A percentile compares a stretch with the other conserved stretches of the same genome.
phyloP scores from a whole-genome alignment of 139 green algal genomes.

The Micromonas pusilla region DNA sequence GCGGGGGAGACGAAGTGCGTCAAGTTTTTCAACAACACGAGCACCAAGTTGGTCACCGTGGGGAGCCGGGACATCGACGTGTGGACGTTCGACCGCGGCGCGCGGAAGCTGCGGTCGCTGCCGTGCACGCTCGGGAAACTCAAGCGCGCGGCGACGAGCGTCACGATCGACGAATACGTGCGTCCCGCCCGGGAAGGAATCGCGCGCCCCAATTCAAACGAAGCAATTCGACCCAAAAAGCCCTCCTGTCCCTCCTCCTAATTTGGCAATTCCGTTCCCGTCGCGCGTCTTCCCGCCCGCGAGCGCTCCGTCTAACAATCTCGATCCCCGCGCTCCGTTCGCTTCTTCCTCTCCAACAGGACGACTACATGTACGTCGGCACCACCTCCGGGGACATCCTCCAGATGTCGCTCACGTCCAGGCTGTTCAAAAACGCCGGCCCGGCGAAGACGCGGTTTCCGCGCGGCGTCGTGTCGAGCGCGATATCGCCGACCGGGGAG shows the following conservation, averaged over 20 bases:
- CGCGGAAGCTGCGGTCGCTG: constrained; percentile 61
- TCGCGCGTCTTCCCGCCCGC: too few species aligned
- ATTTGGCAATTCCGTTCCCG: too few species aligned
- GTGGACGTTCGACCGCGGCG: constrained; percentile 62
- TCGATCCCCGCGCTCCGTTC: neutral
- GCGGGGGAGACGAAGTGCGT: constrained; percentile 53
- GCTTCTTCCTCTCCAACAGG: constrained; percentile 26
- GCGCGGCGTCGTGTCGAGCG: constrained; percentile 41
- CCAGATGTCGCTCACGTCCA: constrained; percentile 53
- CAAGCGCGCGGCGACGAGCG: constrained; percentile 51
- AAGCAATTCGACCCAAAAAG: too few species aligned
- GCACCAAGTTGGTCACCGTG: constrained; percentile 56
- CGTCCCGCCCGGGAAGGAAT: neutral
- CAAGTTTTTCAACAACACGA: constrained; percentile 65
- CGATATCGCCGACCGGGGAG: constrained; percentile 40
- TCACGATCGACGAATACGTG: constrained; percentile 49
- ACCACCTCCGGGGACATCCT: constrained; percentile 70
- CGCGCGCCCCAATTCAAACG: too few species aligned
- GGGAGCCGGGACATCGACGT: constrained; percentile 59
- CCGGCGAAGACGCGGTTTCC: constrained; percentile 41
- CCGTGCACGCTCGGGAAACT: constrained; percentile 62
- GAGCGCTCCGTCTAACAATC: too few species aligned
- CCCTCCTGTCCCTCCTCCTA: too few species aligned
- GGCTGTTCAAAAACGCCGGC: constrained; percentile 60
- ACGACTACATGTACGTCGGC: constrained; percentile 64